phyloP scores from a whole-genome alignment of 305 asterid genomes.

The Stenogyne calaminthoides region DNA sequence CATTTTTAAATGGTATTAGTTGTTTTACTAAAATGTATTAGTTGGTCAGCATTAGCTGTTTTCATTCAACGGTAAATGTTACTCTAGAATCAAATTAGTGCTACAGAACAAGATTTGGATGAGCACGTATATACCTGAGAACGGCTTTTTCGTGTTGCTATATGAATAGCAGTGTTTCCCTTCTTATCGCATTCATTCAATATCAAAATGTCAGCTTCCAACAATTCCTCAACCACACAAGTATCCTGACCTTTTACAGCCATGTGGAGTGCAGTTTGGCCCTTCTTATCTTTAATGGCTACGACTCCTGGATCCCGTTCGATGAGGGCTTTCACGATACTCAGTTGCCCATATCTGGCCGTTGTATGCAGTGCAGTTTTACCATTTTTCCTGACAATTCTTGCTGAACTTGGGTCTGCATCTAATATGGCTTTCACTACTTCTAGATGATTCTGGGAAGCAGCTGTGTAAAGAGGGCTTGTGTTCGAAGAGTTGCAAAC shows the following conservation, averaged over 20 bases:
- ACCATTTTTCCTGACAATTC: slow-evolving; percentile 91
- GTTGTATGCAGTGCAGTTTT: slow-evolving; percentile 92
- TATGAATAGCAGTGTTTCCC: slow-evolving; percentile 93
- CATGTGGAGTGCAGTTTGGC: slow-evolving; percentile 98
- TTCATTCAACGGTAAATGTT: too few relatives aligned
- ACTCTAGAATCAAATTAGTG: neutral
- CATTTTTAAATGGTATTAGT: too few relatives aligned
- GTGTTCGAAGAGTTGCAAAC: slow-evolving; percentile 89
- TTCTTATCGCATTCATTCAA: slow-evolving; percentile 89
- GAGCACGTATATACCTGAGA: slow-evolving; percentile 56
- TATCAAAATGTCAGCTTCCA: slow-evolving; percentile 75
- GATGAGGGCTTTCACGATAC: slow-evolving; percentile 77
- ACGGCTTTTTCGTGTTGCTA: slow-evolving; percentile 90
- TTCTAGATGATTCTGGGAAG: slow-evolving; percentile 72
- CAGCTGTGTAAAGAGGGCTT: slow-evolving; percentile 95
- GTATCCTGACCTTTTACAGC: slow-evolving; percentile 94
- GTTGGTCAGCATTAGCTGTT: too few relatives aligned
- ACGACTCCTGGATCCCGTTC: slow-evolving; percentile 76
- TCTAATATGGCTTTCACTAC: slow-evolving; percentile 88
- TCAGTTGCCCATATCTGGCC: slow-evolving; percentile 75
- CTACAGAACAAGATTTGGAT: neutral
- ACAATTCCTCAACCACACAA: slow-evolving; percentile 71
- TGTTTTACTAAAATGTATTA: too few relatives aligned
- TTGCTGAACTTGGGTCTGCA: slow-evolving; percentile 61
- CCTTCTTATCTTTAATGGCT: slow-evolving; percentile 85